A percentile compares a stretch with the other conserved stretches of the same genome.
These are phyloP conservation scores for Durusdinium trenchii DNA, from an alignment of 73 alveolate species.

Conservation along the genomic window DNA sequence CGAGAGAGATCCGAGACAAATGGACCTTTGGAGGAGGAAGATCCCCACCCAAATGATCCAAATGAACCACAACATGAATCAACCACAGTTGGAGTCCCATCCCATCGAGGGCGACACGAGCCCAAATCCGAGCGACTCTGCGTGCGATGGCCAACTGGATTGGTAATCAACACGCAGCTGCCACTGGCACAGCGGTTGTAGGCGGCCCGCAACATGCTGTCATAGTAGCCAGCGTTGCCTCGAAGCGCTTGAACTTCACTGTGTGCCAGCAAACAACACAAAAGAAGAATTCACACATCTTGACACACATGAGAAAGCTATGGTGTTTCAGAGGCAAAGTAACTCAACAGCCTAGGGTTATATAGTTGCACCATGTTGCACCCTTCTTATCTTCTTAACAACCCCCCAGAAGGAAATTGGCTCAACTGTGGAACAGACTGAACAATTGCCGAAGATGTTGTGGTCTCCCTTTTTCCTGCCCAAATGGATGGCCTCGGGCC, in stretches of 20 bases:
- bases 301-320: too few species aligned
- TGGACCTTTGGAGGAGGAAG: neutral
- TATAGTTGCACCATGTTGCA: too few species aligned
- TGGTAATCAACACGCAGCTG: constrained; percentile 46
- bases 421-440: too few species aligned
- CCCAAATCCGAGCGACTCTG: constrained; percentile 4
- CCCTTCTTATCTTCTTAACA: too few species aligned
- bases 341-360: too few species aligned
- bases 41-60: neutral
- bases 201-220: constrained; percentile 48
- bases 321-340: too few species aligned
- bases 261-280: too few species aligned
- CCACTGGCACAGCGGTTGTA: constrained; percentile 42
- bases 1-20: neutral
- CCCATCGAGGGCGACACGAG: neutral
- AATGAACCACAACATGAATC: neutral
- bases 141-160: constrained; percentile 61
- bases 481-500: too few species aligned
- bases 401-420: too few species aligned
- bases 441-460: too few species aligned
- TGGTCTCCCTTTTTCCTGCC: too few species aligned
- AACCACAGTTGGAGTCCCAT: neutral
- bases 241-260: neutral
- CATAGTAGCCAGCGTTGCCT: constrained; percentile 58
- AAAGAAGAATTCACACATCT: too few species aligned